Conservation (phyloP, 768 basidiomycete genomes). For the Tylopilus intermedius region DNA sequence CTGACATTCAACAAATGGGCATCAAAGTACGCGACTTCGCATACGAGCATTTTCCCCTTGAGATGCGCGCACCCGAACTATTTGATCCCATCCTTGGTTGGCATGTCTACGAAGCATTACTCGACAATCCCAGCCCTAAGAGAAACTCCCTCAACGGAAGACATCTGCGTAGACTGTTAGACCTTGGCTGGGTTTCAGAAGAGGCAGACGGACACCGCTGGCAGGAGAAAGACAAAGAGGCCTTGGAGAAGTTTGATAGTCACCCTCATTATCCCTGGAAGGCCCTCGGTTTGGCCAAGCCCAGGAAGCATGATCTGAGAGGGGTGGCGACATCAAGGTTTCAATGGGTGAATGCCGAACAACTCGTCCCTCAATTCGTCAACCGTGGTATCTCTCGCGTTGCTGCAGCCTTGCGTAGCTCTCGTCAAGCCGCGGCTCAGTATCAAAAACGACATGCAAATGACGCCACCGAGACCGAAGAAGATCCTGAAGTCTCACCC, state of each 20-base stretch:
- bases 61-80: conserved; percentile 21
- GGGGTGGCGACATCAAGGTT: conserved; percentile 26
- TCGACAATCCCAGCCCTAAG: conserved; percentile 17
- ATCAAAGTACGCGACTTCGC: conserved; percentile 32
- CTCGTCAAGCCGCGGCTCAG: conserved; percentile 1
- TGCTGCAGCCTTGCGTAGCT: conserved; percentile 11
- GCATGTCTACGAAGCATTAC: conserved; percentile 27
- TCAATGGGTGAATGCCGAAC: conserved; percentile 30
- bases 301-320: conserved; percentile 23
- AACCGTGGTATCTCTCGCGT: conserved; percentile 20
- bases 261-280: conserved; percentile 26
- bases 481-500: conserved; percentile 13
- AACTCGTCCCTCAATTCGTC: conserved; percentile 23
- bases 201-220: conserved; percentile 22
- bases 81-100: conserved; percentile 30
- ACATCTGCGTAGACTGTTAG: conserved; percentile 27
- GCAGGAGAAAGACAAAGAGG: conserved; percentile 23
- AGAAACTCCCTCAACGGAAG: conserved; percentile 21
- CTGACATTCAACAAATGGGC: conserved; percentile 26
- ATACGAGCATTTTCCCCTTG: conserved; percentile 18
- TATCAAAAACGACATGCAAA: conserved; percentile 24
- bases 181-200: conserved; percentile 27
- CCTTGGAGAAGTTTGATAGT: conserved; percentile 24
- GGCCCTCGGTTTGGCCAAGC: conserved; percentile 19
- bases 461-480: conserved; percentile 7